These are phyloP conservation scores for Candida silvatica DNA, from an alignment of 805 yeast species.

Conservation along the genomic window DNA sequence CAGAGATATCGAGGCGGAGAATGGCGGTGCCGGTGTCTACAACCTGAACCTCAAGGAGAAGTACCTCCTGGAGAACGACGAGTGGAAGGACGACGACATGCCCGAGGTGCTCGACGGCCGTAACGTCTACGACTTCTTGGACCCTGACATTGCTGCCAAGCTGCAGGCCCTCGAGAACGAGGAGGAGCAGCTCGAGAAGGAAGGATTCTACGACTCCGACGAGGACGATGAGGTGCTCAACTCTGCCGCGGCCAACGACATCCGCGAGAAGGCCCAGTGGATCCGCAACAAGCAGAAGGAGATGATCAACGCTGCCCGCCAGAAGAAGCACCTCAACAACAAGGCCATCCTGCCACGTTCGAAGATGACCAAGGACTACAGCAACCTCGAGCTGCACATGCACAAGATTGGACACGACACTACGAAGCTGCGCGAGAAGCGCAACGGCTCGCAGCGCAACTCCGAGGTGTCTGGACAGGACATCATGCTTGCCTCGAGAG, in stretches of 20 bases:
- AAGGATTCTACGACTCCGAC: slow-evolving; percentile 94
- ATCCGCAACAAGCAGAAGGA: slow-evolving; percentile 90
- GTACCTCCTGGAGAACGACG: slow-evolving; percentile 88
- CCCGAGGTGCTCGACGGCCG: slow-evolving; percentile 95
- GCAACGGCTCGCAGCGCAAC: slow-evolving; percentile 11
- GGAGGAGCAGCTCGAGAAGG: slow-evolving; percentile 86
- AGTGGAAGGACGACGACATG: slow-evolving; percentile 96
- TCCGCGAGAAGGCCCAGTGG: slow-evolving; percentile 87
- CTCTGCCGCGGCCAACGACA: slow-evolving; percentile 53
- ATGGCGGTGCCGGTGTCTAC: slow-evolving; percentile 98
- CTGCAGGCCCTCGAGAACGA: slow-evolving; percentile 94
- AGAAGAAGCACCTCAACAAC: slow-evolving; percentile 80
- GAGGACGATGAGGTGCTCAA: slow-evolving; percentile 35
- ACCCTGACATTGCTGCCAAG: slow-evolving; percentile 90
- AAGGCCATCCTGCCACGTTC: slow-evolving; percentile 88
- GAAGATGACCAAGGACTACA: slow-evolving; percentile 64
- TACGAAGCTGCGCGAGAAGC: slow-evolving; percentile 42
- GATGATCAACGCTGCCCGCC: slow-evolving; percentile 84
- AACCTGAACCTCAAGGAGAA: slow-evolving; percentile 90
- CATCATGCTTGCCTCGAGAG: slow-evolving; percentile 39
- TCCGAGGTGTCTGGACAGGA: slow-evolving; percentile 63
- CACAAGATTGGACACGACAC: slow-evolving; percentile 86
- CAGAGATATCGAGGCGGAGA: slow-evolving; percentile 83
- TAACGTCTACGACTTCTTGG: slow-evolving; percentile 95
- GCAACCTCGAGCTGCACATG: slow-evolving; percentile 84